Conservation (phyloP, 768 basidiomycete species). For the Glaciozyma antarctica region DNA sequence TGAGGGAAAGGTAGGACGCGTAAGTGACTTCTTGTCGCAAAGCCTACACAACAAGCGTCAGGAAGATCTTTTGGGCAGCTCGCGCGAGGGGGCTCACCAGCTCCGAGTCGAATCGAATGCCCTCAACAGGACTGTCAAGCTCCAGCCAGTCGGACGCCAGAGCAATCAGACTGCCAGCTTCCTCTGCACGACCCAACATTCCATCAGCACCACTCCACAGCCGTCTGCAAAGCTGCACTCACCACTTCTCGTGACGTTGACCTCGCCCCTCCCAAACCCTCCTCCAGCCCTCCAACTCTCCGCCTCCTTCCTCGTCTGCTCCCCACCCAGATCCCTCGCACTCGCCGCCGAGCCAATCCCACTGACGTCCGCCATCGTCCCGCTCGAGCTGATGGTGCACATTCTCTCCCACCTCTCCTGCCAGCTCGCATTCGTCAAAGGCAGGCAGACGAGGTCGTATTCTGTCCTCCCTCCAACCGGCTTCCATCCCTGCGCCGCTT, state of each 20-base stretch:
- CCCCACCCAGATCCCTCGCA: slow-evolving; percentile 39
- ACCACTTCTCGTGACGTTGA: slow-evolving; percentile 84
- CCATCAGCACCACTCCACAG: neutral
- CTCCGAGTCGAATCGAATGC: slow-evolving; percentile 91
- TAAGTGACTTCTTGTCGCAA: slow-evolving; percentile 86
- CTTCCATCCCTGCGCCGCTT: slow-evolving; percentile 23
- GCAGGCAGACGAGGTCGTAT: slow-evolving; percentile 67
- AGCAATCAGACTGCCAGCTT: slow-evolving; percentile 48
- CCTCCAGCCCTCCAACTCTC: slow-evolving; percentile 82
- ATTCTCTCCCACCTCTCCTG: slow-evolving; percentile 75
- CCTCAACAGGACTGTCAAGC: slow-evolving; percentile 81
- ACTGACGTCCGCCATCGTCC: slow-evolving; percentile 39
- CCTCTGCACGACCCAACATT: slow-evolving; percentile 38
- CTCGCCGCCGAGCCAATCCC: slow-evolving; percentile 2
- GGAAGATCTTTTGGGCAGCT: neutral
- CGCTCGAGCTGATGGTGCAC: slow-evolving; percentile 50
- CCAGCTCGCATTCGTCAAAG: slow-evolving; percentile 86
- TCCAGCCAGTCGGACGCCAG: slow-evolving; percentile 92
- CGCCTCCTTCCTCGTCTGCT: slow-evolving; percentile 46
- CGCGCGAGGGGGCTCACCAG: slow-evolving; percentile 51
- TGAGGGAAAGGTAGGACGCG: slow-evolving; percentile 81
- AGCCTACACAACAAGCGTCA: slow-evolving; percentile 48
- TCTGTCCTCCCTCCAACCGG: slow-evolving; percentile 44
- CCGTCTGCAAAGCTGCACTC: slow-evolving; percentile 35
- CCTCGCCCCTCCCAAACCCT: slow-evolving; percentile 68